These are phyloP conservation scores for Penicillium sp. DNA, from an alignment of 2,329 filamentous ascomycete species.

Conservation along the genomic window DNA sequence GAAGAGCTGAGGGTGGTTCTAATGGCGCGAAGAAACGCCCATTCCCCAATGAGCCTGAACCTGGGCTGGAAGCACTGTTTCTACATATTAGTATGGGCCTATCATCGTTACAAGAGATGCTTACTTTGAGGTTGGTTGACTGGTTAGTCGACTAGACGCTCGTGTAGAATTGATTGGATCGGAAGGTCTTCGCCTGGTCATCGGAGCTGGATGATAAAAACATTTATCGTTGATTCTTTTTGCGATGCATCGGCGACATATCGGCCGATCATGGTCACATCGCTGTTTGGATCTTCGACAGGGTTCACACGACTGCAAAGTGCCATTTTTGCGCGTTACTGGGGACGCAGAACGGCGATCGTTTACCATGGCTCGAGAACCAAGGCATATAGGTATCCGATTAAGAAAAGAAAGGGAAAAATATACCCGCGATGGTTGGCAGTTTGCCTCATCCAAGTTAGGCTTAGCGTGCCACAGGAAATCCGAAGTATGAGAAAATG, in stretches of 20 bases:
- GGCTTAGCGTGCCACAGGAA: constrained; percentile 1
- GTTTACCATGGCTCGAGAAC: constrained; percentile 14
- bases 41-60: constrained; percentile 20
- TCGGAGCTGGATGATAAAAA: constrained; percentile 41
- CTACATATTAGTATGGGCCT: constrained; percentile 1
- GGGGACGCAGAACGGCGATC: constrained; percentile 23
- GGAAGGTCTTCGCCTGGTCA: constrained; percentile 31
- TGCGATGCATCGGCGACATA: constrained; percentile 33
- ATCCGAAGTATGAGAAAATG: not conserved
- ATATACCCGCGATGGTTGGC: not conserved
- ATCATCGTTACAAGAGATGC: not conserved
- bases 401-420: not conserved
- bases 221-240: constrained; percentile 33
- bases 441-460: not conserved
- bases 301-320: constrained; percentile 39
- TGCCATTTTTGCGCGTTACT: constrained; percentile 37
- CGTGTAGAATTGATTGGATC: constrained; percentile 9
- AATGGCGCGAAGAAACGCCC: constrained; percentile 20
- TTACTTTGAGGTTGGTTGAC: constrained; percentile 26
- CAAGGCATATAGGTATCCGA: not conserved
- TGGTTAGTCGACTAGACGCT: constrained; percentile 16
- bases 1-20: constrained; percentile 27
- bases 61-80: constrained; percentile 25
- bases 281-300: constrained; percentile 40
- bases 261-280: constrained; percentile 36